These are phyloP conservation scores for Populus pruinosa DNA, from an alignment of 345 rosid species.

Conservation along the genomic window DNA sequence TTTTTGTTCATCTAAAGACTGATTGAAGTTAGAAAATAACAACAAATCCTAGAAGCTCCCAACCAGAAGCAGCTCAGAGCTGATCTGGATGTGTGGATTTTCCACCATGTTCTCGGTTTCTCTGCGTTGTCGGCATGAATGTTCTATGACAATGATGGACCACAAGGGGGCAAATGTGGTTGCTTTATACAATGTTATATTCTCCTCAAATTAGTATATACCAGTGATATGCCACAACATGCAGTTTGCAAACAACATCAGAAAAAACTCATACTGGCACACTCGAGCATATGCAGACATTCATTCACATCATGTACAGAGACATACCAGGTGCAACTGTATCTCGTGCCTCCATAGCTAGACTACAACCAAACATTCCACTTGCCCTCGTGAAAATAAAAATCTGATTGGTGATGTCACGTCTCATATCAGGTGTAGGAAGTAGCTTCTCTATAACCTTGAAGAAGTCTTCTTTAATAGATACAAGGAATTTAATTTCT, in stretches of 20 bases:
- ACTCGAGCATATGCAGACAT: background rate
- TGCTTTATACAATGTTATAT: background rate
- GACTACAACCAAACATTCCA: conserved; percentile 78
- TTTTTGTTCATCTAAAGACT: background rate
- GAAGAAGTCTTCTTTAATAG: conserved; percentile 76
- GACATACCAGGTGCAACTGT: conserved; percentile 71
- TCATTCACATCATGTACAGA: background rate
- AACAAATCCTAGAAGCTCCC: background rate
- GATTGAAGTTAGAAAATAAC: background rate
- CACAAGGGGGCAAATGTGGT: background rate
- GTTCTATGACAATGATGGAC: no score
- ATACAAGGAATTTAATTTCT: conserved; percentile 63
- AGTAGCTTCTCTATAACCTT: conserved; percentile 80
- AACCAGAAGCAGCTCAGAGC: background rate
- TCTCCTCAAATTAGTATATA: background rate
- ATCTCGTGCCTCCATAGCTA: conserved; percentile 78
- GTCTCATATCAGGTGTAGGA: conserved; percentile 83
- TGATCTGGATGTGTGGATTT: background rate
- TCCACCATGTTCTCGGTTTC: no score
- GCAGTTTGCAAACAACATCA: background rate
- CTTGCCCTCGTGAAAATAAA: conserved; percentile 64
- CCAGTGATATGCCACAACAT: background rate
- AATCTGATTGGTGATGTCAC: conserved; percentile 75
- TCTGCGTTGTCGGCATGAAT: no score
- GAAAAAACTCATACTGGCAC: background rate